Evolutionary conservation across 345 rosid species (phyloP), one percentile per base, ranked within the genome.

Genomic region (Hypericum androsaemum): DNA sequence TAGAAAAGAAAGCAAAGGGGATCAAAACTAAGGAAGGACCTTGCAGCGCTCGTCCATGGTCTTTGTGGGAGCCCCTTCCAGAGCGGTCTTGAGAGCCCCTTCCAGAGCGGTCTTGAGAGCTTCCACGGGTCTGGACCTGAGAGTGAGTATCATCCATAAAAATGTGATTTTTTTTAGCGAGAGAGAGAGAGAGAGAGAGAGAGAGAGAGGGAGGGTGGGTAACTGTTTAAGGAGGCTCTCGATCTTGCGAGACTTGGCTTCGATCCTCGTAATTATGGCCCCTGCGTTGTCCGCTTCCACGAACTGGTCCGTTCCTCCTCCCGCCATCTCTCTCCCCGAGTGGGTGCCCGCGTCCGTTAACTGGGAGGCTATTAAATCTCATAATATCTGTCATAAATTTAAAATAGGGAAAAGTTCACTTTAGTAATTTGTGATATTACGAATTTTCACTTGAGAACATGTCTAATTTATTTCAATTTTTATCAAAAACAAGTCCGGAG

Each of bases 21-120:
- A 13, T 0, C n/a, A n/a, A n/a, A n/a, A n/a, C n/a, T n/a, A n/a
- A n/a, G n/a, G 62, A 41, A 39, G 7, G 56, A 82, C 98, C 96
- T 90, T 84, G 96, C 94, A 90, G 36, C 95, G 82, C 68, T 86
- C 95, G 53, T 89, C 97, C 37, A 58, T 68, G 50, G 95, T 82
- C 59, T 76, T n/a, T n/a, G n/a, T 84, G 1, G 96, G 92, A 48
- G 92, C n/a, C n/a, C n/a, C n/a, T n/a, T n/a, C n/a, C n/a, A n/a
- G n/a, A n/a, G n/a, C n/a, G n/a, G n/a, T n/a, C n/a, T n/a, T n/a
- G n/a, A n/a, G 94, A 15, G 89, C 76, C 8, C 96, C 98, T 70
- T 90, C 96, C 1, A 87, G 92, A 13, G 89, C 89, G 7, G 95
- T 90, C 82, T 87, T 84, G 41, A 84, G 80, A 57, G 95, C 96